Evolutionary conservation across 345 rosid species (phyloP).

Genomic region (Acer negundo): DNA sequence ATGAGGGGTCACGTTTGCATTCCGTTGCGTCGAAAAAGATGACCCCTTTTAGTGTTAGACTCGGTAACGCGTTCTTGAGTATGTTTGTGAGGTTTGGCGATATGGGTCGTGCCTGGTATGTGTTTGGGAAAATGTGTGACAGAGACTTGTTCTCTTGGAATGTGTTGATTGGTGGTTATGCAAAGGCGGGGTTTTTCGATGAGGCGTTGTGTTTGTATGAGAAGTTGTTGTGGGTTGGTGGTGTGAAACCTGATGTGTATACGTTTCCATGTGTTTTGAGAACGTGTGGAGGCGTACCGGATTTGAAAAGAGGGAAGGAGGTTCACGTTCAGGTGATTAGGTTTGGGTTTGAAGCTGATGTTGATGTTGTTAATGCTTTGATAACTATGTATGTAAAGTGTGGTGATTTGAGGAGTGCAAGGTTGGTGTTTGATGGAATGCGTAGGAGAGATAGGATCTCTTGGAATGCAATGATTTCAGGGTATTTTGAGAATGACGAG

Average conservation of each 20-base stretch:
- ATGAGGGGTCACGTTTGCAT: constrained; percentile 59
- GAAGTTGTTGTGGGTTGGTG: constrained; percentile 82
- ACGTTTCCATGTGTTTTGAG: constrained; percentile 93
- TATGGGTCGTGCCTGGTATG: constrained; percentile 76
- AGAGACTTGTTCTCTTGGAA: constrained; percentile 96
- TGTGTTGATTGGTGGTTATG: constrained; percentile 83
- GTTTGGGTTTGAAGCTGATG: constrained; percentile 68
- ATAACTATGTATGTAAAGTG: constrained; percentile 90
- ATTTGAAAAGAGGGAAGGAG: constrained; percentile 71
- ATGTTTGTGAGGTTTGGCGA: constrained; percentile 90
- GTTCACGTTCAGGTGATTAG: constrained; percentile 82
- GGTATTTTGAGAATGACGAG: constrained; percentile 77
- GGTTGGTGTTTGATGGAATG: constrained; percentile 74
- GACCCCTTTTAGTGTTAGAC: constrained; percentile 46
- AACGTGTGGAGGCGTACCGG: constrained; percentile 79
- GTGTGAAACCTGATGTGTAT: constrained; percentile 78
- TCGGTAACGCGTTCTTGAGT: constrained; percentile 77
- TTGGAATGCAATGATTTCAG: constrained; percentile 92
- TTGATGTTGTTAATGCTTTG: constrained; percentile 79
- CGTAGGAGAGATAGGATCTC: constrained; percentile 75
- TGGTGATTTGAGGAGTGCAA: constrained; percentile 49
- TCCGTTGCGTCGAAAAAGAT: constrained; percentile 38
- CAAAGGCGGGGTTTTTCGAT: constrained; percentile 77
- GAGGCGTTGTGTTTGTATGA: constrained; percentile 89
- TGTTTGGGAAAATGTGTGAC: constrained; percentile 78